phyloP scores from a whole-genome alignment of 345 rosid species.

The Turnera subulata region DNA sequence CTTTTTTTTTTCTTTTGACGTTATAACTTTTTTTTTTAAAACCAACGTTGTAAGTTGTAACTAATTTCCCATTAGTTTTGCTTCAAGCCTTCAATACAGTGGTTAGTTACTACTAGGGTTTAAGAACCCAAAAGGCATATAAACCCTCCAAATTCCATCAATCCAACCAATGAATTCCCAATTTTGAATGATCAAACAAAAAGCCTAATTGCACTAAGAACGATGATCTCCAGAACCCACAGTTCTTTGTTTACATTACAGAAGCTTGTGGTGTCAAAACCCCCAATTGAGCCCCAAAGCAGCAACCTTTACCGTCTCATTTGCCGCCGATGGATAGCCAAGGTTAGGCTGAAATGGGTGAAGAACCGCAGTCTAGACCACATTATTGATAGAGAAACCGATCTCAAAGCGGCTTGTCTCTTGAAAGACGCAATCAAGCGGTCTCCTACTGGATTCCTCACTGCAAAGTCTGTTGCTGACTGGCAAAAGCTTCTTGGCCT shows the following conservation, averaged over 20 bases:
- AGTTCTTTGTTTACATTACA: background rate
- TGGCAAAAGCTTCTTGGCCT: slow-evolving; percentile 96
- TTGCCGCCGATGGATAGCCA: slow-evolving; percentile 22
- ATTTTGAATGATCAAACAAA: too few relatives aligned
- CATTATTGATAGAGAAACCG: slow-evolving; percentile 79
- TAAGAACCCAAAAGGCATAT: too few relatives aligned
- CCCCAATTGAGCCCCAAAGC: slow-evolving; percentile 1
- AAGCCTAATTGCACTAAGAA: background rate
- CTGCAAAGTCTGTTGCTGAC: slow-evolving; percentile 77
- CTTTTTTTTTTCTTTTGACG: too few relatives aligned
- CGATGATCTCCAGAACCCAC: slow-evolving; percentile 10
- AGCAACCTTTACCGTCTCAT: background rate
- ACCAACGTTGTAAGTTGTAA: too few relatives aligned
- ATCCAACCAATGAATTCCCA: too few relatives aligned
- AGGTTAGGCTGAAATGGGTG: slow-evolving; percentile 92
- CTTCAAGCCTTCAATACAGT: too few relatives aligned
- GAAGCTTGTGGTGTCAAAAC: background rate
- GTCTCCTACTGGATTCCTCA: slow-evolving; percentile 79
- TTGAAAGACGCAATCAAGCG: slow-evolving; percentile 92
- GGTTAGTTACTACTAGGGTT: too few relatives aligned
- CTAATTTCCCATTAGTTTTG: too few relatives aligned
- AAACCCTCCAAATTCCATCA: too few relatives aligned
- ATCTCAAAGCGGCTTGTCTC: slow-evolving; percentile 86
- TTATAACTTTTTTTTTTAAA: too few relatives aligned
- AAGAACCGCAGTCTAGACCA: slow-evolving; percentile 78